Conservation (phyloP, 2,329 filamentous ascomycete genomes). For the Aspergillus sp. region DNA sequence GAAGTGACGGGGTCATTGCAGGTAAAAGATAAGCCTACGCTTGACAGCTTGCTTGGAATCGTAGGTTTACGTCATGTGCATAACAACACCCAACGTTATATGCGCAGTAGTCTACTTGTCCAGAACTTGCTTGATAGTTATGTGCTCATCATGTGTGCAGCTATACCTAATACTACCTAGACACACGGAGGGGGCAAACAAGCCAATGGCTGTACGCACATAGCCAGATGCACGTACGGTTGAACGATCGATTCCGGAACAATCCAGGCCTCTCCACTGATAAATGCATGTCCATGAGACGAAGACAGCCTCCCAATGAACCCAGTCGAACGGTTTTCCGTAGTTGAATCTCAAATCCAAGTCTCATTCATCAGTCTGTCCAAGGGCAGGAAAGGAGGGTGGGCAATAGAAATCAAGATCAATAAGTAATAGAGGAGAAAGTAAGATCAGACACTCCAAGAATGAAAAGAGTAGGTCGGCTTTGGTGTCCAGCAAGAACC, state of each 20-base stretch:
- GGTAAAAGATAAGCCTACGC: too few species aligned
- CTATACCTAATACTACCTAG: neutral
- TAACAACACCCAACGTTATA: too few species aligned
- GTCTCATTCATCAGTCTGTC: slow-evolving; percentile 10
- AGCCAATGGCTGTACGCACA: neutral
- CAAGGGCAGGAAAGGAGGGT: slow-evolving; percentile 1
- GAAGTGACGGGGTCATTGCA: too few species aligned
- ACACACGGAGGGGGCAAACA: neutral
- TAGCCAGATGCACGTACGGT: neutral
- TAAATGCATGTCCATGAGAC: neutral
- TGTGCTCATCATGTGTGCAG: neutral
- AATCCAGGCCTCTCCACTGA: neutral
- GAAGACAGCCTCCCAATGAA: neutral
- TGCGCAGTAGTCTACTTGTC: too few species aligned
- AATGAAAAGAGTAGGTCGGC: slow-evolving; percentile 1
- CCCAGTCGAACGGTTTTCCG: neutral
- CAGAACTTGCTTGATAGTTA: neutral
- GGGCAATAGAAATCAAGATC: neutral
- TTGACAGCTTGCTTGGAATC: too few species aligned
- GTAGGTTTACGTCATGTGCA: too few species aligned
- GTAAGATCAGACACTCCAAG: slow-evolving; percentile 6
- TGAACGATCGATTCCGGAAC: neutral
- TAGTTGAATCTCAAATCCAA: slow-evolving; percentile 3
- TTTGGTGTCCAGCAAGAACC: slow-evolving; percentile 2
- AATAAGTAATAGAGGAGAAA: neutral